A percentile compares a stretch with the other conserved stretches of the same genome.
Conservation (phyloP, 2,329 filamentous ascomycete species). For the Trematosphaeria pertusa region DNA sequence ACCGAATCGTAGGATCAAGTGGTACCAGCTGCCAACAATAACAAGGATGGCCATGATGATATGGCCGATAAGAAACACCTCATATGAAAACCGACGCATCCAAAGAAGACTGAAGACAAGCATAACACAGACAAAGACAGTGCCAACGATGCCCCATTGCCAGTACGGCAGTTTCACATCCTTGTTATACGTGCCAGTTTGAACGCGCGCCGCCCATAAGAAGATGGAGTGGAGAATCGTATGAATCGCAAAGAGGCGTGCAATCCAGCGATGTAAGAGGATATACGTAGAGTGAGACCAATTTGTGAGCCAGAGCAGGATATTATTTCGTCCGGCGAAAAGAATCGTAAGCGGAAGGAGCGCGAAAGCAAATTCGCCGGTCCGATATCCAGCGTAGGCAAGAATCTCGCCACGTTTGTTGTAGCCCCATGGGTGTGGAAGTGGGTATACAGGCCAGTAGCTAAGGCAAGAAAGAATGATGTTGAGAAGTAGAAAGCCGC, state of each 20-base stretch:
- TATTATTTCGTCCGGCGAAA: slow-evolving; percentile 56
- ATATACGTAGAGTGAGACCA: slow-evolving; percentile 60
- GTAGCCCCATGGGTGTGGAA: slow-evolving; percentile 28
- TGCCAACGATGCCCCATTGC: slow-evolving; percentile 48
- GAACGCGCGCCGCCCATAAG: slow-evolving; percentile 19
- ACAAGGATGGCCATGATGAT: slow-evolving; percentile 33
- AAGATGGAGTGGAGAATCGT: slow-evolving; percentile 21
- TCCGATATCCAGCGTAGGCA: slow-evolving; percentile 49
- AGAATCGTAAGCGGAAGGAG: slow-evolving; percentile 54
- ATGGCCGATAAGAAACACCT: slow-evolving; percentile 41
- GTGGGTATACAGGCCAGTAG: slow-evolving; percentile 3
- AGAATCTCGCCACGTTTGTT: slow-evolving; percentile 35
- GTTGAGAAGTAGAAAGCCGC: slow-evolving; percentile 21
- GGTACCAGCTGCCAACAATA: slow-evolving; percentile 42
- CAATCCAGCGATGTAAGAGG: slow-evolving; percentile 50
- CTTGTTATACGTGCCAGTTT: slow-evolving; percentile 15
- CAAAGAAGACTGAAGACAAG: slow-evolving; percentile 29
- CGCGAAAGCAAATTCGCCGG: slow-evolving; percentile 51
- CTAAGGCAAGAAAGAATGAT: slow-evolving; percentile 15
- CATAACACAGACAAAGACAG: slow-evolving; percentile 32
- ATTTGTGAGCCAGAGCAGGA: slow-evolving; percentile 57
- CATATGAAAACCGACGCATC: slow-evolving; percentile 36
- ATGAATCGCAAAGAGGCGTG: slow-evolving; percentile 21
- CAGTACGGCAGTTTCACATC: slow-evolving; percentile 32
- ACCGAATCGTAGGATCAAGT: slow-evolving; percentile 37